Percentiles rank a stretch among this genome's conserved stretches.
phyloP scores from a whole-genome alignment of 176 grass and related monocot species.

The Tuctoria greenei region DNA sequence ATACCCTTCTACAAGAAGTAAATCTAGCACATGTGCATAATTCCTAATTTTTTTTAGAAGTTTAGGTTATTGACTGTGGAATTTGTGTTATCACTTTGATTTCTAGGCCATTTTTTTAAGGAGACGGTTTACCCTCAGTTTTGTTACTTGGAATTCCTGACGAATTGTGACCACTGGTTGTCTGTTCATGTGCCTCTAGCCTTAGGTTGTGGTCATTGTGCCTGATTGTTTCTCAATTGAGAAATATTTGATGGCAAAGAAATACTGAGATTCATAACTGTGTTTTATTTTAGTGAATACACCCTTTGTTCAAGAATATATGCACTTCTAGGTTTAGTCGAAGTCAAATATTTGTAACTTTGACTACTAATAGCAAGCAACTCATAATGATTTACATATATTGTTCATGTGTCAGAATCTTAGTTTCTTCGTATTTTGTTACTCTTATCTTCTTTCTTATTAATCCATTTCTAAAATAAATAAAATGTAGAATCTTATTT shows the following conservation, averaged over 20 bases:
- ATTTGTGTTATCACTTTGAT: not conserved
- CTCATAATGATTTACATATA: no score
- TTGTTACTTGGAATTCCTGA: not conserved
- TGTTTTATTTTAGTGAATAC: not conserved
- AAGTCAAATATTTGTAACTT: no score
- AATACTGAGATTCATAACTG: not conserved
- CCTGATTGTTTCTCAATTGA: not conserved
- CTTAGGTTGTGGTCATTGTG: not conserved
- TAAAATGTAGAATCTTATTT: no score
- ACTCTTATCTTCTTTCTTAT: no score
- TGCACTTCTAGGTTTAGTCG: no score
- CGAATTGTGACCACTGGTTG: not conserved
- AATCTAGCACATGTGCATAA: not conserved
- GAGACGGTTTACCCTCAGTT: slow-evolving; percentile 4
- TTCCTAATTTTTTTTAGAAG: not conserved
- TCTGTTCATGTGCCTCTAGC: not conserved
- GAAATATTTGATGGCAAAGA: slow-evolving; percentile 20
- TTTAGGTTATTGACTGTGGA: not conserved
- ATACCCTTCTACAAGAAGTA: not conserved
- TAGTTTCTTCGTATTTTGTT: no score
- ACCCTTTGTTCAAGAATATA: no score
- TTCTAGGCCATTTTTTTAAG: not conserved
- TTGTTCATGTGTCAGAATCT: no score
- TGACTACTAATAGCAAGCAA: no score
- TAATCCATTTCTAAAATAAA: no score